A percentile compares a stretch with the other conserved stretches of the same genome.
Evolutionary conservation across 257 asterid species (phyloP).

Genomic region (Solanum arcanum): DNA sequence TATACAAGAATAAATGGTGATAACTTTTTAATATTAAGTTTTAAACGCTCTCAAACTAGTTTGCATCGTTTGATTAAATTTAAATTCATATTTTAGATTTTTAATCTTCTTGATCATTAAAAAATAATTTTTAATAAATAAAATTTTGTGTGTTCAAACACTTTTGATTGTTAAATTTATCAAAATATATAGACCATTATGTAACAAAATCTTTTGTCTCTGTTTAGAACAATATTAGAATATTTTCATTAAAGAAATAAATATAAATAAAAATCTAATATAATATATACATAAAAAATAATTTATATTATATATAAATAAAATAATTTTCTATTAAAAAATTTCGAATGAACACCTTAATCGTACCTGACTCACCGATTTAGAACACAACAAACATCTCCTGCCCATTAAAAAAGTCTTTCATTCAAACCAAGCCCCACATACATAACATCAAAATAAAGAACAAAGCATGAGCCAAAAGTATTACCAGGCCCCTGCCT

Average conservation of each 20-base stretch:
- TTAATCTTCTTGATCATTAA: background rate
- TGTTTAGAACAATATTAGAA: rapidly evolving
- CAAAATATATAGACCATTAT: background rate
- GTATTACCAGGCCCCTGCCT: background rate
- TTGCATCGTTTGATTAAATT: background rate
- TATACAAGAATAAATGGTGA: background rate
- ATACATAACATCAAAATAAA: background rate
- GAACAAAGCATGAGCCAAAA: background rate
- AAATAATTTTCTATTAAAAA: too few species aligned
- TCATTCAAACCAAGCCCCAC: background rate
- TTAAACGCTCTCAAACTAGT: background rate
- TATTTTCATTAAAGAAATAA: too few species aligned
- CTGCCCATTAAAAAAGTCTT: background rate
- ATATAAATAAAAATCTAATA: rapidly evolving
- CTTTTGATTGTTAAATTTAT: background rate
- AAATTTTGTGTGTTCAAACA: background rate
- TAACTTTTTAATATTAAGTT: background rate
- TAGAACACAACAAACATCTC: background rate
- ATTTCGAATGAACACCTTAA: rapidly evolving
- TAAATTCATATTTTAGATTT: background rate
- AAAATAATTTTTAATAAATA: background rate
- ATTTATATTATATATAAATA: too few species aligned
- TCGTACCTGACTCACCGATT: rapidly evolving
- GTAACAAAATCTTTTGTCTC: background rate
- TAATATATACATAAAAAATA: too few species aligned